phyloP scores from a whole-genome alignment of 1,139 yeast species.

The Scheffersomyces parashehatae region DNA sequence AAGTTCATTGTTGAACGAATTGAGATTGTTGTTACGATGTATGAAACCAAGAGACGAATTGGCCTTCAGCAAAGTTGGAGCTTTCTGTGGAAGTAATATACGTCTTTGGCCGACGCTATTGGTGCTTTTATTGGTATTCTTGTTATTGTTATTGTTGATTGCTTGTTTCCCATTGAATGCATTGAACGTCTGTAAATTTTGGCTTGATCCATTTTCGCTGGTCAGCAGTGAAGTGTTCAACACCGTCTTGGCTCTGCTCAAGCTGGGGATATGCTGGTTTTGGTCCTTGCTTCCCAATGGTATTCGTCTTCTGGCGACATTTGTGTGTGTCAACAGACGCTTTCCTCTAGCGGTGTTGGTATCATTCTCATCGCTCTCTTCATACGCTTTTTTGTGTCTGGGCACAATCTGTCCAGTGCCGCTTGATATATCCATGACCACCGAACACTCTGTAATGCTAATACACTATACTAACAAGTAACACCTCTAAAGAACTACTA shows the following conservation, averaged over 20 bases:
- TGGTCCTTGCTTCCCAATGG: slow-evolving; percentile 55
- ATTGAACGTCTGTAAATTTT: not conserved
- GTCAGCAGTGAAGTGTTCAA: slow-evolving; percentile 8
- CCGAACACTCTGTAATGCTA: too few relatives aligned
- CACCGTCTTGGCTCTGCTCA: slow-evolving; percentile 37
- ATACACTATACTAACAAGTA: too few relatives aligned
- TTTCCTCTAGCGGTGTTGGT: not conserved
- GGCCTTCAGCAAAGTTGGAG: slow-evolving; percentile 35
- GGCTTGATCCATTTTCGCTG: too few relatives aligned
- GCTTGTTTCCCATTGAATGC: too few relatives aligned
- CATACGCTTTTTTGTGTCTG: too few relatives aligned
- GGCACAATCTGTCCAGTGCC: too few relatives aligned
- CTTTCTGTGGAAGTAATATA: not conserved
- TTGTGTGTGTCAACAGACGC: slow-evolving; percentile 2
- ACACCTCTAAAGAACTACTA: too few relatives aligned
- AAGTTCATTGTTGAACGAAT: not conserved
- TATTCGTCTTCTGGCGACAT: slow-evolving; percentile 23
- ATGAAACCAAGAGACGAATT: slow-evolving; percentile 43
- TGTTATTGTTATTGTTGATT: not conserved
- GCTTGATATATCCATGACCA: too few relatives aligned
- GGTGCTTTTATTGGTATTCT: not conserved
- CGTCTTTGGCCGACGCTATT: not conserved
- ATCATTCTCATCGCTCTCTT: slow-evolving; percentile 1
- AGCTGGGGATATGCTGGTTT: slow-evolving; percentile 30
- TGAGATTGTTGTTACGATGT: slow-evolving; percentile 10